Conservation (phyloP, 2,329 filamentous ascomycete genomes). For the Ophiostoma angusticollis region DNA sequence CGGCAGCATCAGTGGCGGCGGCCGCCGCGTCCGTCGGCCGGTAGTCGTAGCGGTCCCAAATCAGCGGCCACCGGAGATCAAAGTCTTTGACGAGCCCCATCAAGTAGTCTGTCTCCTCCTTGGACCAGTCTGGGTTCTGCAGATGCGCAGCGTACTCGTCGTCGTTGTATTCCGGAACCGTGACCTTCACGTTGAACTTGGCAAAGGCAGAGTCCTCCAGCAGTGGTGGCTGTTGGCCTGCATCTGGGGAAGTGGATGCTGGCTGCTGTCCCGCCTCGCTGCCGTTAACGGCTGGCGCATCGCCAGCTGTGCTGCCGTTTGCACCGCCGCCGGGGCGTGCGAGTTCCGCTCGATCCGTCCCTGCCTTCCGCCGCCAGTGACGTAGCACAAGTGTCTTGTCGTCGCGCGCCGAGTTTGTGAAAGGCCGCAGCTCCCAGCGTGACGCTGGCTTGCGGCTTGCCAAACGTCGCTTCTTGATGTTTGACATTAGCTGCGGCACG, state of each 20-base stretch:
- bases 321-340: neutral
- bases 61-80: slow-evolving; percentile 79
- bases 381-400: slow-evolving; percentile 55
- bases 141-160: slow-evolving; percentile 73
- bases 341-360: slow-evolving; percentile 13
- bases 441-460: slow-evolving; percentile 42
- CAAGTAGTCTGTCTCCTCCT: slow-evolving; percentile 88
- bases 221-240: no score
- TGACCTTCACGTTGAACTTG: slow-evolving; percentile 75
- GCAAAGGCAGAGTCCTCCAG: slow-evolving; percentile 58
- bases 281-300: neutral
- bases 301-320: neutral
- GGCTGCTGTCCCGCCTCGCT: neutral
- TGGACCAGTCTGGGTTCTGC: slow-evolving; percentile 67
- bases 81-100: slow-evolving; percentile 62
- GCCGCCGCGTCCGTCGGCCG: slow-evolving; percentile 33
- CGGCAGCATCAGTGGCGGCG: slow-evolving; percentile 23
- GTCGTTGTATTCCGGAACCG: slow-evolving; percentile 70
- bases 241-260: slow-evolving; percentile 11
- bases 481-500: slow-evolving; percentile 41
- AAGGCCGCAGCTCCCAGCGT: slow-evolving; percentile 55
- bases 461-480: slow-evolving; percentile 47
- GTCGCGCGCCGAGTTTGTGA: slow-evolving; percentile 63
- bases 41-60: slow-evolving; percentile 88
- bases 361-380: slow-evolving; percentile 56